A percentile compares a stretch with the other conserved stretches of the same genome.
These are phyloP conservation scores for Geotrichum aggregatum DNA, from an alignment of 1,139 yeast genomes.

Conservation along the genomic window DNA sequence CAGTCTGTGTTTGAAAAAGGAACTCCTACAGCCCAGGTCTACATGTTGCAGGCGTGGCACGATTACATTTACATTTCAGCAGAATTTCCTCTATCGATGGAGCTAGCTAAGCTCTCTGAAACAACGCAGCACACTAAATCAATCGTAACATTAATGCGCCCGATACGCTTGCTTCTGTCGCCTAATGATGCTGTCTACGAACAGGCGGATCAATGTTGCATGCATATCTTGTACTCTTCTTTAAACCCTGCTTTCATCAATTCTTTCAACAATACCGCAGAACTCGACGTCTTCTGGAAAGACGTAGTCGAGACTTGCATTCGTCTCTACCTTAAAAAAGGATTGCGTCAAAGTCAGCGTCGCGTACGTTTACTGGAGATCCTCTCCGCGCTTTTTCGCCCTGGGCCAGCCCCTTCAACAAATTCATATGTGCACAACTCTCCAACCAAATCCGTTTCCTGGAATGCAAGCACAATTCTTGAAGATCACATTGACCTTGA, in stretches of 20 bases:
- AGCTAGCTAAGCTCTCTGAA: not conserved
- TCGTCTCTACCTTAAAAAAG: slow-evolving; percentile 1
- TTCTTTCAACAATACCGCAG: not conserved
- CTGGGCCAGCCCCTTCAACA: not conserved
- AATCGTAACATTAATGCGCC: slow-evolving; percentile 6
- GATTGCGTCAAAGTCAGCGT: not conserved
- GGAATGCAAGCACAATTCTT: not conserved
- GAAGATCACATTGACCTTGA: not conserved
- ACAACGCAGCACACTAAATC: not conserved
- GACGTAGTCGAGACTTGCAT: slow-evolving; percentile 7
- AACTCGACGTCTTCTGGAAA: slow-evolving; percentile 7
- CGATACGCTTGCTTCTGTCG: not conserved
- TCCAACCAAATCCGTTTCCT: not conserved
- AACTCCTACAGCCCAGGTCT: not conserved
- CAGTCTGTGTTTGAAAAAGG: slow-evolving; percentile 24
- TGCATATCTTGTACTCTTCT: slow-evolving; percentile 8
- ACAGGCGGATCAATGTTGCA: slow-evolving; percentile 6
- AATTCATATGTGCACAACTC: not conserved
- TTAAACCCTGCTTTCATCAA: slow-evolving; percentile 4
- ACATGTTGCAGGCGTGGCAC: slow-evolving; percentile 13
- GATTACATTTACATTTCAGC: slow-evolving; percentile 8
- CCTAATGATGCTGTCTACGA: not conserved
- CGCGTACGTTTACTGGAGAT: slow-evolving; percentile 1
- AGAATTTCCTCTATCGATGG: slow-evolving; percentile 5
- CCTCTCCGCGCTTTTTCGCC: not conserved